Evolutionary conservation across 805 yeast genomes (phyloP).

Genomic region (Maudiozyma saulgeensis): DNA sequence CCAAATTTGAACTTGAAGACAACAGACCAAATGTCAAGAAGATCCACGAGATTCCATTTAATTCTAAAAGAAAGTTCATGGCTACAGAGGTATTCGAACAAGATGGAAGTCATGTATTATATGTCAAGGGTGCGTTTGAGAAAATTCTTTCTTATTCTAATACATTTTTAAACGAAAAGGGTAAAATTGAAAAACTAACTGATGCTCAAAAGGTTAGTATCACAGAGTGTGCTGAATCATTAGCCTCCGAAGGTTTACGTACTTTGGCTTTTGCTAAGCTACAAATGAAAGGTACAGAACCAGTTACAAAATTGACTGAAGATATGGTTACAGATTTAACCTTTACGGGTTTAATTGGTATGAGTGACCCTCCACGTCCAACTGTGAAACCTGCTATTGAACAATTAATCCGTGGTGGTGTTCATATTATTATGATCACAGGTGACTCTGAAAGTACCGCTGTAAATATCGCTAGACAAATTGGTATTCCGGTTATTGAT

Average conservation of each 20-base stretch:
- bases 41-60: conserved; percentile 70
- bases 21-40: conserved; percentile 48
- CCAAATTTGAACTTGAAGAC: conserved; percentile 66
- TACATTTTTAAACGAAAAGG: conserved; percentile 48
- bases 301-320: conserved; percentile 19
- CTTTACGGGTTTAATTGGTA: conserved; percentile 83
- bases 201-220: conserved; percentile 41
- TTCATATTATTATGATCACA: conserved; percentile 96
- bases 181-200: conserved; percentile 50
- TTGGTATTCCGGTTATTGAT: conserved; percentile 74
- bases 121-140: conserved; percentile 89
- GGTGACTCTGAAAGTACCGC: conserved; percentile 91
- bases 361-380: conserved; percentile 97
- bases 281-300: conserved; percentile 24
- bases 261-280: conserved; percentile 70
- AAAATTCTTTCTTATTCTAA: conserved; percentile 52
- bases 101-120: conserved; percentile 52
- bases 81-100: conserved; percentile 58
- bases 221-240: conserved; percentile 44
- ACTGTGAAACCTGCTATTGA: conserved; percentile 70
- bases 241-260: conserved; percentile 81
- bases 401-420: conserved; percentile 80
- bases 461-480: conserved; percentile 70
- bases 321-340: conserved; percentile 49
- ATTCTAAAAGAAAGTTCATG: conserved; percentile 80